Base-by-base conservation (phyloP, 306 rosid species). In the Prunus armeniaca region DNA sequence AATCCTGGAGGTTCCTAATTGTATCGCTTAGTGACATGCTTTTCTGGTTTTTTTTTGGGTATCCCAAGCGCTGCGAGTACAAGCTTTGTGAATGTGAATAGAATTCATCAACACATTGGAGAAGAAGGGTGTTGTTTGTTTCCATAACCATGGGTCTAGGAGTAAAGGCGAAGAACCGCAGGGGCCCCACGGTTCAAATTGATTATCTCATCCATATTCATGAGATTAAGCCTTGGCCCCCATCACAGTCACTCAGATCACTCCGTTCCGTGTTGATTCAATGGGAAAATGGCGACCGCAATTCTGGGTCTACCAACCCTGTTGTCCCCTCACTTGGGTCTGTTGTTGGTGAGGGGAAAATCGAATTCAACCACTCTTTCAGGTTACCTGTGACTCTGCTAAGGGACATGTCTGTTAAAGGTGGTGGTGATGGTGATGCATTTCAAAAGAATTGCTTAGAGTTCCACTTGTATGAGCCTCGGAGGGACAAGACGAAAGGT, bases 151-250 rank as follows among this genome's bases (percentile, higher is more conserved):
- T 95, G 99, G 88, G 84, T 76, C 69, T 86, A 61, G 93, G 98
- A 13, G 69, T 80, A 81, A 92, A 80, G 83, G 90, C 92, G 60
- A 95, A 92, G 89, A 81, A 69, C 80, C 75, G 87, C 84, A 84
- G 92, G 74, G 77, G 93, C 61, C 69, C 87, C 27, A 49, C 84
- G 3, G 81, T 92, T 74, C 95, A 85, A 66, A 67, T 81, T 72
- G 84, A 91, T 76, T 95, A 87, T 84, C 67, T 82, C 25, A 80
- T 95, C 78, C 96, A 92, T 75, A 79, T 95, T 76, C 87, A 84
- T 64, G 97, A 92, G 82, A 84, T 95, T 65, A 95, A 89, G 91
- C 99, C 99, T 49, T 95, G 99, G 99, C 97, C 97, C 0, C 99
- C 97, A 3, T 88, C 99, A 1, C 92, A 92, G 81, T 87, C 97